A percentile compares a stretch with the other conserved stretches of the same genome.
Conservation (phyloP, 805 yeast species). For the Hanseniaspora osmophila region DNA sequence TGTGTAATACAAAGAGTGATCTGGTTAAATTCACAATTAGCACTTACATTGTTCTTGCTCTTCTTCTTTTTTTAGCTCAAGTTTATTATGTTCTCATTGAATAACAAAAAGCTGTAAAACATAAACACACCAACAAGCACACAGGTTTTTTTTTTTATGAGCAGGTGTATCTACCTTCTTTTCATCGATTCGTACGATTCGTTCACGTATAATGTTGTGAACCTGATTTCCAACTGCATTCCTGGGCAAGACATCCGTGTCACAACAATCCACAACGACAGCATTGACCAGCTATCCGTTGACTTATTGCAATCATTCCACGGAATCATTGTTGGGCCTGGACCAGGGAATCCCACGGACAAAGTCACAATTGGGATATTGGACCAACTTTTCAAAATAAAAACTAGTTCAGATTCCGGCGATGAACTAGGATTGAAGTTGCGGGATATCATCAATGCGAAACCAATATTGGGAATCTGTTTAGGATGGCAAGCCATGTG, state of each 20-base stretch:
- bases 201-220: constrained; percentile 62
- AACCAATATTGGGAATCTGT: constrained; percentile 84
- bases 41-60: too few species aligned
- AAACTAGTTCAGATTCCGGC: too few species aligned
- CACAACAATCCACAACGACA: constrained; percentile 25
- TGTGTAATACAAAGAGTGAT: too few species aligned
- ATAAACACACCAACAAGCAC: neutral
- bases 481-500: constrained; percentile 84
- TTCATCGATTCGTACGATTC: constrained; percentile 88
- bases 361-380: constrained; percentile 57
- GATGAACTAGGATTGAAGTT: neutral
- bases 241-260: constrained; percentile 15
- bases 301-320: constrained; percentile 40
- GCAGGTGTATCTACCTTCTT: constrained; percentile 13
- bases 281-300: constrained; percentile 17
- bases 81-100: too few species aligned
- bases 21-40: too few species aligned
- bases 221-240: neutral
- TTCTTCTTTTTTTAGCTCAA: too few species aligned
- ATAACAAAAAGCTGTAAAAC: too few species aligned
- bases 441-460: constrained; percentile 3
- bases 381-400: constrained; percentile 21
- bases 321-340: constrained; percentile 84
- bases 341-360: constrained; percentile 88
- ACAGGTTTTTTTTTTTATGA: constrained; percentile 12